These are phyloP conservation scores for Lichtheimia ornata DNA, from an alignment of 371 early-diverging fungal species.

Conservation along the genomic window DNA sequence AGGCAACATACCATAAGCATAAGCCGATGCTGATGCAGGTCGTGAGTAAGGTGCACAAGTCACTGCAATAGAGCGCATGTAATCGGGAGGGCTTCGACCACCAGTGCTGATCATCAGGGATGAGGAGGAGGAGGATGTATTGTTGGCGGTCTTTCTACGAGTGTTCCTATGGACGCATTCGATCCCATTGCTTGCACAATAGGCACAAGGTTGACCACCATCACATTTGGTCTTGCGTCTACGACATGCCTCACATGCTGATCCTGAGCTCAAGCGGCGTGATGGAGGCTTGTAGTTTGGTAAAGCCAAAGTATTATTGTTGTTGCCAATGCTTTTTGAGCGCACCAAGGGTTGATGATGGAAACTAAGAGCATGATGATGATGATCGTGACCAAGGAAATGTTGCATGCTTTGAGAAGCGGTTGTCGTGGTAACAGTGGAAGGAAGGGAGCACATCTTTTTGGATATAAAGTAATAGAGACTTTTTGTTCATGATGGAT, in stretches of 20 bases:
- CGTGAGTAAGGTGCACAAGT: neutral
- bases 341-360: neutral
- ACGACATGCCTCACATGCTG: conserved; percentile 54
- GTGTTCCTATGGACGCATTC: conserved; percentile 43
- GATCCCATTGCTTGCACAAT: conserved; percentile 41
- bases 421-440: neutral
- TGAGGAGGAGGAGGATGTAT: neutral
- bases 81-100: neutral
- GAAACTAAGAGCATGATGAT: neutral
- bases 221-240: conserved; percentile 56
- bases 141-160: conserved; percentile 16
- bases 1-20: too few species aligned
- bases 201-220: conserved; percentile 47
- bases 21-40: too few species aligned
- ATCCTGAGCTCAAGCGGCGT: conserved; percentile 48
- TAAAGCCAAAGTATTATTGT: neutral
- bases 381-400: neutral
- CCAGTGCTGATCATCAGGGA: too few species aligned
- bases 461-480: too few species aligned
- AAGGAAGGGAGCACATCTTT: too few species aligned
- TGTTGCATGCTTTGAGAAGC: neutral
- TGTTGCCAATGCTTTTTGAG: conserved; percentile 12
- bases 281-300: conserved; percentile 14
- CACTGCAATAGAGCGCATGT: conserved; percentile 3
- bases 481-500: too few species aligned